A percentile compares a stretch with the other conserved stretches of the same genome.
These are phyloP conservation scores for Cordyceps militaris DNA, from an alignment of 2,329 filamentous ascomycete species.

Conservation along the genomic window DNA sequence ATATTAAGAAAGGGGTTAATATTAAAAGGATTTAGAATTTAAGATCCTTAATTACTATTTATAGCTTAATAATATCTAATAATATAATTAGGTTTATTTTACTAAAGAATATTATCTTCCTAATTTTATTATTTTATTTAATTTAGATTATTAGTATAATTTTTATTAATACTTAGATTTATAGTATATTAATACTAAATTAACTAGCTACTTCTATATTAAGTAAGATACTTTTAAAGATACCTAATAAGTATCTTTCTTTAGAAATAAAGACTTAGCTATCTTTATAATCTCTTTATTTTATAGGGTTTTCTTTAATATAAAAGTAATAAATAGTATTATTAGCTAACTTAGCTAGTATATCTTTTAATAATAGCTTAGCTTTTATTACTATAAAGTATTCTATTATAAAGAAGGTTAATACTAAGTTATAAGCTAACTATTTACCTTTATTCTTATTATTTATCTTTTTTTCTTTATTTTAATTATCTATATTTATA, in stretches of 20 bases:
- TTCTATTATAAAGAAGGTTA: background rate
- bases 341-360: background rate
- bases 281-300: background rate
- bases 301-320: background rate
- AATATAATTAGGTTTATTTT: background rate
- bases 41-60: background rate
- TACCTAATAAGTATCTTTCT: background rate
- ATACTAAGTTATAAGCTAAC: background rate
- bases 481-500: background rate
- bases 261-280: background rate
- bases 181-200: background rate
- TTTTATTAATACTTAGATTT: background rate
- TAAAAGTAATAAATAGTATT: background rate
- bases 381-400: background rate
- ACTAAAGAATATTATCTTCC: background rate
- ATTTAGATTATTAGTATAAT: background rate
- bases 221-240: background rate
- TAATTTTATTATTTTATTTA: background rate
- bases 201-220: background rate
- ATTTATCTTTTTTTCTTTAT: background rate
- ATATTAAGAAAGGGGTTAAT: background rate
- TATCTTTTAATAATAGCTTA: background rate
- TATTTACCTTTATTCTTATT: background rate
- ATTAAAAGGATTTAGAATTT: background rate
- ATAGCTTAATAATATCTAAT: background rate